These are phyloP conservation scores for Musa troglodytarum DNA, from an alignment of 176 grass and related monocot genomes.

Conservation along the genomic window DNA sequence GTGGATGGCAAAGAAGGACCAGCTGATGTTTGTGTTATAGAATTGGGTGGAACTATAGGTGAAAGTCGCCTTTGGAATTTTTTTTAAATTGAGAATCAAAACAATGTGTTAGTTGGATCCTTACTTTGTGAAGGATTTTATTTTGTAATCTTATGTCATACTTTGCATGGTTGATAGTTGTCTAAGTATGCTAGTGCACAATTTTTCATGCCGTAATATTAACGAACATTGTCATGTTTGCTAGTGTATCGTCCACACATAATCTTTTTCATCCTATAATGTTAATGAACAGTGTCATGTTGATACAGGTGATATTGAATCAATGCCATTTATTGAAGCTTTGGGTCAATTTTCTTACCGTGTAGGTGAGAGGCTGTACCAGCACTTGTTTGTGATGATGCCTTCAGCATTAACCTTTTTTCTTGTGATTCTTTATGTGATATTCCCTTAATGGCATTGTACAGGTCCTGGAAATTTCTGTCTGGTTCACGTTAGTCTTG, in stretches of 20 bases:
- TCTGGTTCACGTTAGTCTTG: conserved; percentile 36
- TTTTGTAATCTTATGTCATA: too few species aligned
- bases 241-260: too few species aligned
- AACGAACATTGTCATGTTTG: too few species aligned
- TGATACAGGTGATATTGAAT: conserved; percentile 43
- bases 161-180: too few species aligned
- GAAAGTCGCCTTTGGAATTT: neutral
- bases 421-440: neutral
- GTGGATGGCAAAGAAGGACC: conserved; percentile 64
- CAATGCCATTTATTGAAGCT: conserved; percentile 43
- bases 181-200: too few species aligned
- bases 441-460: neutral
- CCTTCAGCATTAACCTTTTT: neutral
- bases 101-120: neutral
- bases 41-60: conserved; percentile 69
- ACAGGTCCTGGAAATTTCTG: conserved; percentile 34
- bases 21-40: conserved; percentile 67
- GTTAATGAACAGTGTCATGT: neutral
- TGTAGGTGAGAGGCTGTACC: conserved; percentile 26
- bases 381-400: neutral
- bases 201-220: too few species aligned
- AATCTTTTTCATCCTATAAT: too few species aligned
- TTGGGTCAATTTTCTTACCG: conserved; percentile 42
- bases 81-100: neutral
- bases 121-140: neutral